Base-by-base conservation (phyloP, 495 filamentous ascomycete genomes). In the Astrocystis sublimbata region DNA sequence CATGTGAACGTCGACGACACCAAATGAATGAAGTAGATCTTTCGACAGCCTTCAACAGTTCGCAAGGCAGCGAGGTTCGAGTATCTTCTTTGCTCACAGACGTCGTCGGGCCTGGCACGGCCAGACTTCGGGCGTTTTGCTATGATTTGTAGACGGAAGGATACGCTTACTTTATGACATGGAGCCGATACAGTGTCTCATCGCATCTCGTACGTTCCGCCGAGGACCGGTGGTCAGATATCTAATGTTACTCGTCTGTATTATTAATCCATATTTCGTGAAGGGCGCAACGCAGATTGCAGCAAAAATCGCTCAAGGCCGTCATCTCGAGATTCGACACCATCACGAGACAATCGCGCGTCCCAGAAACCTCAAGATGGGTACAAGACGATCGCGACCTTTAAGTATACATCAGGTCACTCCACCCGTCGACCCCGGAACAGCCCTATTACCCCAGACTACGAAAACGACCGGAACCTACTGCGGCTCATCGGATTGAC, bases 381-480 rank as follows among this genome's bases (percentile, higher is more conserved):
- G 41, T 42, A 42, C 23, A 6, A 49, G 31, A 47, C 41, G 60
- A 46, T 36, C 41, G 23, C 41, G 31, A 40, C 23, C 7, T 3
- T 43, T 2, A 61, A 58, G 53, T 62, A 62, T 50, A 35, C 52
- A 30, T 15, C n/a, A 63, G 21, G 61, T 58, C 42, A 49, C 53
- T 58, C 52, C 36, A 50, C 45, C 42, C 36, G 53, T n/a, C n/a
- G 15, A 28, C 30, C 15, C 53, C 19, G 43, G 43, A 23, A 10
- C 52, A 58, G 60, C 52, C 61, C 53, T 52, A 58, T 51, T 52
- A 58, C 61, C 61, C 61, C 61, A 43, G 60, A 63, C 54, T 38
- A 54, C 60, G 60, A 66, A 54, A 60, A 66, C 31, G 64, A 59
- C 35, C 60, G 53, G 49, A 63, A 63, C 24, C 54, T 63, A 50